Percentiles rank a stretch among this genome's conserved stretches.
Conservation (phyloP, 805 yeast species). For the Starmerella cellae region DNA sequence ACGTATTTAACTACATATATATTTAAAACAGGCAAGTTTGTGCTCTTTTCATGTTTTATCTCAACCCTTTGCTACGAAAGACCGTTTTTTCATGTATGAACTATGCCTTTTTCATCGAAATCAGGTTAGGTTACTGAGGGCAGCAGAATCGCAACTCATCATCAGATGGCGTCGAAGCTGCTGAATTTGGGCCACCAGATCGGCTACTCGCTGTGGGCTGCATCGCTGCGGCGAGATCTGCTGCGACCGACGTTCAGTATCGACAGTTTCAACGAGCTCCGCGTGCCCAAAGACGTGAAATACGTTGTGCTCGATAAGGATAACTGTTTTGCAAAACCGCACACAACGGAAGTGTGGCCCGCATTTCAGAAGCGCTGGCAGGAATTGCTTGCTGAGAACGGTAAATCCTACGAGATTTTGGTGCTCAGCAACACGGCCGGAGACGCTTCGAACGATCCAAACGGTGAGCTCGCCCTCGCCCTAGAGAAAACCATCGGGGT, state of each 20-base stretch:
- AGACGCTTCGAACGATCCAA: slow-evolving; percentile 51
- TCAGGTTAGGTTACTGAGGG: too few relatives aligned
- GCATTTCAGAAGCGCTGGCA: slow-evolving; percentile 47
- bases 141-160: too few relatives aligned
- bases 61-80: too few relatives aligned
- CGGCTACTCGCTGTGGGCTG: slow-evolving; percentile 10
- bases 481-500: slow-evolving; percentile 44
- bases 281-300: slow-evolving; percentile 32
- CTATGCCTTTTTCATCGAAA: too few relatives aligned
- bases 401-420: slow-evolving; percentile 41
- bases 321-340: slow-evolving; percentile 82
- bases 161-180: slow-evolving; percentile 10
- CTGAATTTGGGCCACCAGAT: slow-evolving; percentile 8
- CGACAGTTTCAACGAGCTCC: slow-evolving; percentile 13
- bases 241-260: slow-evolving; percentile 18
- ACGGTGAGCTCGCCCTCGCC: slow-evolving; percentile 43
- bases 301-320: slow-evolving; percentile 87
- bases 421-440: slow-evolving; percentile 94
- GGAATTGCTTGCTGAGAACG: slow-evolving; percentile 26
- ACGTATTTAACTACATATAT: too few relatives aligned
- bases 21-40: too few relatives aligned
- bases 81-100: too few relatives aligned
- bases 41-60: too few relatives aligned
- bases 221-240: slow-evolving; percentile 7
- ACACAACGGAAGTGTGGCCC: slow-evolving; percentile 68